Evolutionary conservation across 139 green algal species (phyloP), one percentile per base, ranked within the genome.

Genomic region (Asterochloris erici): DNA sequence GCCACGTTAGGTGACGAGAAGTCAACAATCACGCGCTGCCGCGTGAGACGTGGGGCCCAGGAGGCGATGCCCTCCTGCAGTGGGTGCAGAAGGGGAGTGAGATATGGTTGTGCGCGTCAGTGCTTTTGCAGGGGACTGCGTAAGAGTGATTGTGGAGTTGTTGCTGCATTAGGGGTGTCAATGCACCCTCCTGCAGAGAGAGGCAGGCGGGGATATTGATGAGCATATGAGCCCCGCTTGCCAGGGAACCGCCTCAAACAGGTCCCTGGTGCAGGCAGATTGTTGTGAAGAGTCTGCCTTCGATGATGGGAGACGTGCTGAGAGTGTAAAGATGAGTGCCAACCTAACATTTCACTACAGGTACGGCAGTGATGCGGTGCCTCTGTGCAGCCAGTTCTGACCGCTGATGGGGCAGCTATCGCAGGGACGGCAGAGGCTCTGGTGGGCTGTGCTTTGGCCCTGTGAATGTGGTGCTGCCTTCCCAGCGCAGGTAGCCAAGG

Each of bases 1-100:
- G 97, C 97, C 28, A 99, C 98, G 86, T 99, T 99, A 63, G 97
- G 97, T 19, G 93, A 97, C 38, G 90, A 97, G 81, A 99, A 99
- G 87, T 99, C 97, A 0, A 99, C 91, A 12, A 99, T 81, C 10
- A 95, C 94, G 0, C 74, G 63, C n/a, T 84, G 87, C 77, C 79
- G 62, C 62, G 79, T 73, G 9, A 84, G 75, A 0, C 13, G 23
- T 6, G 91, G 90, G 19, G 88, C 87, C 89, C 88, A 94, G 16
- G 47, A 76, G 17, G 19, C 69, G 71, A 90, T 77, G 73, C 89
- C 89, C 12, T 83, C 47, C 38, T 54, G 38, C 38, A 54, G 38
- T 61, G 74, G 6, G 38, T 54, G 38, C 38, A 26, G 14, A 54
- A 54, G 38, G 38, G 38, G 38, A 54, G 4, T 54, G 38, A 54